Base-by-base conservation (phyloP, 148 eudicot genomes). In the Talinum fruticosum region DNA sequence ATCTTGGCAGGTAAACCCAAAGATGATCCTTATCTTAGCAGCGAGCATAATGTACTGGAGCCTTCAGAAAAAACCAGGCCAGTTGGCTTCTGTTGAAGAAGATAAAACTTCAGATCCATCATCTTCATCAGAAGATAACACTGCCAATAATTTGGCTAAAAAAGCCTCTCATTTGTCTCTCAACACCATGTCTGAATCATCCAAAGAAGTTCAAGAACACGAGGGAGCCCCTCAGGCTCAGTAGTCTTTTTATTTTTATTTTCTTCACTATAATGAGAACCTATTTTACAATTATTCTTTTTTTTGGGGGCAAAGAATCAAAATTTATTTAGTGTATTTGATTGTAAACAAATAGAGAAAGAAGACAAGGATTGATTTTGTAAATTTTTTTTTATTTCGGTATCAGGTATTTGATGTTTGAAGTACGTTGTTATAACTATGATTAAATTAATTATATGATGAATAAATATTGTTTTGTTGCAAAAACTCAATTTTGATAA, bases 1-100 rank as follows among this genome's bases (percentile, higher is more conserved):
- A 34, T 67, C 5, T 64, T 71, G 73, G 76, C 87, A 95, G 99
- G 99, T 92, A 34, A 95, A 92, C 80, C 91, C 88, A 83, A 95
- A 95, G 89, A 95, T 95, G 99, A 88, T 95, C 59, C 88, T 95
- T 3, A 91, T 88, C 38, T 79, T 95, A 69, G 84, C 94, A 30
- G 99, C 97, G 70, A 92, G 99, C 90, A 92, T 95, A 35, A 95
- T 92, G 99, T 95, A 92, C 84, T 92, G 99, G 99, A 91, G 96
- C 86, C 86, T 94, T 61, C 88, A 85, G 75, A 81, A 84, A n/a
- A 88, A 84, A 81, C 79, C 86, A 36, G 87, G 78, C 32, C 85
- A 87, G 38, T 72, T 83, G 57, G 83, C 80, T 61, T 29, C 74
- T 24, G 75, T 78, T 15, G 74, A 77, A 73, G 85, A 84, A 54